Evolutionary conservation across 306 rosid genomes (phyloP).

Genomic region (Prunus kanzakura): DNA sequence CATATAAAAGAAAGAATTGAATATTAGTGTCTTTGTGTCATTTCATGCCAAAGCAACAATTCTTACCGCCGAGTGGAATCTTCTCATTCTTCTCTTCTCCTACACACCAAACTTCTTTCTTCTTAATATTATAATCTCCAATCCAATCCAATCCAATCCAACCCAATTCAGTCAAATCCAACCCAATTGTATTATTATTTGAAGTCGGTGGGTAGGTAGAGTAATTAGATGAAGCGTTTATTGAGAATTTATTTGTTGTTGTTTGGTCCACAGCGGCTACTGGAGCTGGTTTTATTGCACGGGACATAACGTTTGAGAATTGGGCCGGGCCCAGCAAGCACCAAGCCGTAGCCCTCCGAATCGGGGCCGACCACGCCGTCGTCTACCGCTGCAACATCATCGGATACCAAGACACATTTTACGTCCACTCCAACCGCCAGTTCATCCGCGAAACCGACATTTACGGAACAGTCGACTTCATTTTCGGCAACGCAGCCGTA

Average conservation of each 20-base stretch:
- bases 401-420: slow-evolving; percentile 81
- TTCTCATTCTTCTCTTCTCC: not conserved
- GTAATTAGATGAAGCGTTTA: not conserved
- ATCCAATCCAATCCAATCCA: not conserved
- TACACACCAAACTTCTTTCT: not conserved
- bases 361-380: slow-evolving; percentile 82
- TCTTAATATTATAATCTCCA: not conserved
- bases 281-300: slow-evolving; percentile 78
- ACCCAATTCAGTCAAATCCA: not conserved
- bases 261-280: slow-evolving; percentile 56
- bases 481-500: slow-evolving; percentile 86
- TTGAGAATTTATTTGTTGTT: not conserved
- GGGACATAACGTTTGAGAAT: slow-evolving; percentile 78
- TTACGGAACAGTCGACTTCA: slow-evolving; percentile 78
- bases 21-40: not conserved
- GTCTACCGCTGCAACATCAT: slow-evolving; percentile 62
- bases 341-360: slow-evolving; percentile 91
- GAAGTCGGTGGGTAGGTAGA: slow-evolving; percentile 12
- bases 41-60: not conserved
- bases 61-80: not conserved
- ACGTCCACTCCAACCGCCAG: slow-evolving; percentile 88
- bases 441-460: slow-evolving; percentile 72
- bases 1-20: not conserved
- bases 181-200: slow-evolving; percentile 13
- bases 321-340: slow-evolving; percentile 74